Percentiles rank a stretch among this genome's conserved stretches.
These are phyloP conservation scores for Phanerodontia chrysosporium DNA, from an alignment of 768 basidiomycete genomes.

Conservation along the genomic window DNA sequence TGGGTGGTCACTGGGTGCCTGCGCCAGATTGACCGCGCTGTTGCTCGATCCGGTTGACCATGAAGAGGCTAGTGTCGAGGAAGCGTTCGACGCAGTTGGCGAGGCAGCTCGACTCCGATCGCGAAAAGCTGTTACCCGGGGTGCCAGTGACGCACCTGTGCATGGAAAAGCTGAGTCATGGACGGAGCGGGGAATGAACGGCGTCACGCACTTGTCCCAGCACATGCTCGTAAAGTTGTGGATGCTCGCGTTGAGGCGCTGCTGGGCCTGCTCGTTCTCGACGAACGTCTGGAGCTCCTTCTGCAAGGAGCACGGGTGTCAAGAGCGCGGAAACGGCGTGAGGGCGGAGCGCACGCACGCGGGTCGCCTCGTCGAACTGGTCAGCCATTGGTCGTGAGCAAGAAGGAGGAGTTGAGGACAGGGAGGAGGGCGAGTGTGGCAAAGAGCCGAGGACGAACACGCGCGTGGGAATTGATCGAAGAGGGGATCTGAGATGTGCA, in stretches of 20 bases:
- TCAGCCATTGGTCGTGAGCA: slow-evolving; percentile 24
- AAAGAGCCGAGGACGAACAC: neutral
- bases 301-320: slow-evolving; percentile 34
- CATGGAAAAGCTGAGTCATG: neutral
- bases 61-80: slow-evolving; percentile 78
- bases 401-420: neutral
- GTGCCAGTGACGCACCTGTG: slow-evolving; percentile 75
- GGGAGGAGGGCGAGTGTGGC: neutral
- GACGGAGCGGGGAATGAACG: neutral
- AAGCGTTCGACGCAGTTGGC: slow-evolving; percentile 90
- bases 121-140: slow-evolving; percentile 73
- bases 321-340: slow-evolving; percentile 1
- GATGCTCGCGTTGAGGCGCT: slow-evolving; percentile 61
- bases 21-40: neutral
- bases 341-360: slow-evolving; percentile 37
- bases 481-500: neutral
- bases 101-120: slow-evolving; percentile 77
- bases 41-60: slow-evolving; percentile 62
- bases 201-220: slow-evolving; percentile 81
- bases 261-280: slow-evolving; percentile 79
- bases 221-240: slow-evolving; percentile 81
- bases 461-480: slow-evolving; percentile 3
- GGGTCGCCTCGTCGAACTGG: slow-evolving; percentile 76
- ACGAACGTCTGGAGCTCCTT: slow-evolving; percentile 80
- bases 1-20: neutral